Base-by-base conservation (phyloP, 164 flowering plant species). In the Nymphaea colorata region DNA sequence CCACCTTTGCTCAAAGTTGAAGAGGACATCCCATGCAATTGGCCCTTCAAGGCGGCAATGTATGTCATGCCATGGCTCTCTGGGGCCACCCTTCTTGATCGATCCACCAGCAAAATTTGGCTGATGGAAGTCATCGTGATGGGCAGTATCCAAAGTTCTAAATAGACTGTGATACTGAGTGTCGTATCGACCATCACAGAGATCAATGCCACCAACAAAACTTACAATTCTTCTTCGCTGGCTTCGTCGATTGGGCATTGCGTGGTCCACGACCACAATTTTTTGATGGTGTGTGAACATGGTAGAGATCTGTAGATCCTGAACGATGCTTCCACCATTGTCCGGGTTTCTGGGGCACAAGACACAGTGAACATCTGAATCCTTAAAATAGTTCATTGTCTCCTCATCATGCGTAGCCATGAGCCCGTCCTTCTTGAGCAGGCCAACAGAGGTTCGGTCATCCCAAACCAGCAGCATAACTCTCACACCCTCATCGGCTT, bases 21-120 rank as follows among this genome's bases (percentile, higher is more conserved):
- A 80, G 51, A 89, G 71, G 10, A 86, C 96, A 75, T 89, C 96
- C 93, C 96, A 87, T 1, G 93, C 96, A 68, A 79, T 70, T 47
- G 88, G 87, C 3, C 96, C 96, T 77, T 89, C 96, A 4, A 89
- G 66, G 44, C 74, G 70, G 74, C 77, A 82, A 62, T 87, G 96
- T n/a, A 89, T 81, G 65, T 89, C 93, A 66, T 89, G 96, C 96
- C 96, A 89, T 8, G 95, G 92, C 84, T 89, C 85, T 65, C 92
- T 76, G 0, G 95, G 93, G 3, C 96, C 96, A 59, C 96, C 96
- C 70, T 82, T 89, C 0, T 74, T 59, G 57, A 86, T 80, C 4
- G 88, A 72, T 14, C 87, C 77, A 57, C 82, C 86, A 2, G 74
- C 17, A 45, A 82, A 81, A 64, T 84, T 85, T n/a, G 89, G 93